phyloP scores from a whole-genome alignment of 1,284 basidiomycete genomes.

The Sphaerobolus stellatus region DNA sequence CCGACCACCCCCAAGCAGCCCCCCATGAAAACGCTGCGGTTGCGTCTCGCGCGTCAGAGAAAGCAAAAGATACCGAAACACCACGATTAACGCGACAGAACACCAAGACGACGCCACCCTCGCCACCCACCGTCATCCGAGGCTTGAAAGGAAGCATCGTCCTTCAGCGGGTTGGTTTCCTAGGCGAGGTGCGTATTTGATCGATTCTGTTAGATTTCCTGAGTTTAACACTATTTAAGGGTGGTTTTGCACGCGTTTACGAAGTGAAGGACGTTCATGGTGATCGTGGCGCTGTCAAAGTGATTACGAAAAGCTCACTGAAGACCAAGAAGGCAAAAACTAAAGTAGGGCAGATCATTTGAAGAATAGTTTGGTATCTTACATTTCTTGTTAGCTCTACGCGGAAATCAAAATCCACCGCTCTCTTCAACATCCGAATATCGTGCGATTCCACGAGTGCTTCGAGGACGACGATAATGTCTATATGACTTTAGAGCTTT shows the following conservation, averaged over 20 bases:
- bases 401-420: constrained; percentile 99
- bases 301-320: constrained; percentile 80
- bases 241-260: constrained; percentile 89
- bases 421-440: constrained; percentile 88
- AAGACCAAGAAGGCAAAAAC: constrained; percentile 92
- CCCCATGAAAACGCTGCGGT: not conserved
- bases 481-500: constrained; percentile 95
- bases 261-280: constrained; percentile 75
- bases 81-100: constrained; percentile 76
- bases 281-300: constrained; percentile 78
- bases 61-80: constrained; percentile 19
- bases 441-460: constrained; percentile 90
- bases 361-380: not conserved
- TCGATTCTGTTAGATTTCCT: not conserved
- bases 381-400: constrained; percentile 64
- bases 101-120: constrained; percentile 77
- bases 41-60: not conserved
- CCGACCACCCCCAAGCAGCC: constrained; percentile 4
- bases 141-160: constrained; percentile 61
- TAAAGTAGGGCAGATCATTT: constrained; percentile 67
- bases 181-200: constrained; percentile 72
- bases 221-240: constrained; percentile 44
- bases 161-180: constrained; percentile 72
- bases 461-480: constrained; percentile 97
- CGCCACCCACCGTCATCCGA: constrained; percentile 74